A percentile compares a stretch with the other conserved stretches of the same genome.
phyloP scores from a whole-genome alignment of 495 filamentous ascomycete genomes.

The Pyronema domesticum region DNA sequence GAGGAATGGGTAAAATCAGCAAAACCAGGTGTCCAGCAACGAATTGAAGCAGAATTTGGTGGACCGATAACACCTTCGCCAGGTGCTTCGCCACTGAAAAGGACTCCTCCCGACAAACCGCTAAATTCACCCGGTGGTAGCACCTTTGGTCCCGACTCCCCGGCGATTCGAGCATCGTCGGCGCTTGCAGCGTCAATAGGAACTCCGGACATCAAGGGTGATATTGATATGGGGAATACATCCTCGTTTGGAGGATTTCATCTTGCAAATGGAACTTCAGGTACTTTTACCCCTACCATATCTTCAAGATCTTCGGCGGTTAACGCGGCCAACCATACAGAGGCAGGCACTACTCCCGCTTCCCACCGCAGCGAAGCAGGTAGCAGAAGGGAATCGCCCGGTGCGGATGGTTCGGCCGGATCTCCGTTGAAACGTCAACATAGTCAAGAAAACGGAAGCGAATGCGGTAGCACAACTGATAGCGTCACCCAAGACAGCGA shows the following conservation, averaged over 20 bases:
- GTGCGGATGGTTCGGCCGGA: constrained; percentile 40
- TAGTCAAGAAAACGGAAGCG: constrained; percentile 48
- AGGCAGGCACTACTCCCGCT: constrained; percentile 30
- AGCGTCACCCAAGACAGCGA: constrained; percentile 43
- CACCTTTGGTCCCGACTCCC: constrained; percentile 46
- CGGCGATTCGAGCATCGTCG: constrained; percentile 49
- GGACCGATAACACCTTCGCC: constrained; percentile 90
- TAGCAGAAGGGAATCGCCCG: constrained; percentile 28
- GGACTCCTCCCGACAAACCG: constrained; percentile 50
- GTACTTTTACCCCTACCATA: constrained; percentile 59
- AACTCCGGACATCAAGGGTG: constrained; percentile 24
- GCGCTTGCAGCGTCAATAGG: constrained; percentile 47
- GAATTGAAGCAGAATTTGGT: constrained; percentile 82
- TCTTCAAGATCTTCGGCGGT: constrained; percentile 36
- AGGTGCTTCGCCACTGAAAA: constrained; percentile 68
- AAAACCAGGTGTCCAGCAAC: constrained; percentile 92
- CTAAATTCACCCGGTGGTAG: constrained; percentile 25
- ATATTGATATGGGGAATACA: constrained; percentile 25
- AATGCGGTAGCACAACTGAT: constrained; percentile 15
- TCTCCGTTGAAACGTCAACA: constrained; percentile 59
- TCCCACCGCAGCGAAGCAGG: constrained; percentile 29
- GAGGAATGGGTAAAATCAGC: constrained; percentile 85
- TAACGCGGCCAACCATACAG: constrained; percentile 30
- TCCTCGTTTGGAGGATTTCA: constrained; percentile 19
- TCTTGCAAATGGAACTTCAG: constrained; percentile 33